Evolutionary conservation across 1,284 basidiomycete species (phyloP), one percentile per base, ranked within the genome.

Genomic region (Microbotryum intermedium): DNA sequence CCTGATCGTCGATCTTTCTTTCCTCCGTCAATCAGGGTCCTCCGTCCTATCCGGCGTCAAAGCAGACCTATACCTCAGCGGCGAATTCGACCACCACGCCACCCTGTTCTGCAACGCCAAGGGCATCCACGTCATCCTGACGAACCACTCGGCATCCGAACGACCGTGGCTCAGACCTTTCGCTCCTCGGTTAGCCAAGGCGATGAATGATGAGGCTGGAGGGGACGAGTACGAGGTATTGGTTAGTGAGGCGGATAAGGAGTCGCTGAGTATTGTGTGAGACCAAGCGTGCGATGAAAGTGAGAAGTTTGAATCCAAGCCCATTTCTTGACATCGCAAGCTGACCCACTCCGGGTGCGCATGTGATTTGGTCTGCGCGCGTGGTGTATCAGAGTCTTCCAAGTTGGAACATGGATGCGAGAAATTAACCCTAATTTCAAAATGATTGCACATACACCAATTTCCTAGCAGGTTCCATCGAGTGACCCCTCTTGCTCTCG

Each of bases 91-190:
- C 1, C 66, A 67, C 42, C 67, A 68, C 49, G 59, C 64, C 26
- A 58, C 62, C 47, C 57, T 68, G 28, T 62, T 61, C 3, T 59
- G 61, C 3, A 62, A 57, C 49, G 61, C 67, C 6, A 49, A 58
- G 10, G 67, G 67, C 2, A 61, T 60, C 28, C 67, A 68, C 45
- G 59, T 62, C 43, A 29, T 68, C 39, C 53, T 63, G 44, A 64
- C 59, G 51, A 66, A 66, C 48, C 67, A 68, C 57, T 64, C 67
- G 1, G 60, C 59, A 25, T 66, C 61, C 25, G 67, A 68, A 47
- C 61, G 67, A 9, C 67, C 67, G 4, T 68, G 67, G 67, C 60
- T 68, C 16, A 10, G 42, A 6, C 44, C 43, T 21, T 66, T 66
- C n/a, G 64, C 62, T 0, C 64, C 64, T 11, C 55, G 65, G 3